A percentile compares a stretch with the other conserved stretches of the same genome.
phyloP scores from a whole-genome alignment of 2,329 filamentous ascomycete genomes.

The Pseudogymnoascus sp. region DNA sequence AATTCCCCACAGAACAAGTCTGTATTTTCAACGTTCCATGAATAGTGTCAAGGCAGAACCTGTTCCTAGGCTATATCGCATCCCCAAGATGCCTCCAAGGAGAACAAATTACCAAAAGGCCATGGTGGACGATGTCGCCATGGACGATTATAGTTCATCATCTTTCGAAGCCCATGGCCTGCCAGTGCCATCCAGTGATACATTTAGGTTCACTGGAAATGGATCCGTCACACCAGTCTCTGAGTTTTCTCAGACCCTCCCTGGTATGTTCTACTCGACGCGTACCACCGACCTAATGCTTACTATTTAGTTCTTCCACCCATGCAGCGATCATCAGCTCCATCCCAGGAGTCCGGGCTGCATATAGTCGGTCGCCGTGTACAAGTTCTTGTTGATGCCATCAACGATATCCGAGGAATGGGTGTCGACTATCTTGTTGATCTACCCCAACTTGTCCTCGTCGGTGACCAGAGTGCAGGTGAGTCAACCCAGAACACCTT shows the following conservation, averaged over 20 bases:
- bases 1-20: not conserved
- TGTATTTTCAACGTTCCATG: not conserved
- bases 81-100: not conserved
- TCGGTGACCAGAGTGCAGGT: slow-evolving; percentile 74
- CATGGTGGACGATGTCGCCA: not conserved
- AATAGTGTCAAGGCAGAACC: not conserved
- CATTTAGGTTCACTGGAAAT: not conserved
- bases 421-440: slow-evolving; percentile 60
- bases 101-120: not conserved
- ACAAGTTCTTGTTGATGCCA: slow-evolving; percentile 55
- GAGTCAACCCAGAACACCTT: not conserved
- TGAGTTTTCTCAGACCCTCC: slow-evolving; percentile 1
- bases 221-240: not conserved
- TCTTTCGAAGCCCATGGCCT: not conserved
- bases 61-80: not conserved
- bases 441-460: slow-evolving; percentile 70
- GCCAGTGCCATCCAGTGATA: not conserved
- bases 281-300: not conserved
- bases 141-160: not conserved
- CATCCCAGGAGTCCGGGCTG: slow-evolving; percentile 31
- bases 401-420: slow-evolving; percentile 60
- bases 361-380: slow-evolving; percentile 51
- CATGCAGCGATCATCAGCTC: not conserved
- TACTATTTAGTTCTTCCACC: not conserved
- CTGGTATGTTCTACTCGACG: not conserved